Evolutionary conservation across 768 basidiomycete genomes (phyloP).

Genomic region (Xerocomus spinulosus): DNA sequence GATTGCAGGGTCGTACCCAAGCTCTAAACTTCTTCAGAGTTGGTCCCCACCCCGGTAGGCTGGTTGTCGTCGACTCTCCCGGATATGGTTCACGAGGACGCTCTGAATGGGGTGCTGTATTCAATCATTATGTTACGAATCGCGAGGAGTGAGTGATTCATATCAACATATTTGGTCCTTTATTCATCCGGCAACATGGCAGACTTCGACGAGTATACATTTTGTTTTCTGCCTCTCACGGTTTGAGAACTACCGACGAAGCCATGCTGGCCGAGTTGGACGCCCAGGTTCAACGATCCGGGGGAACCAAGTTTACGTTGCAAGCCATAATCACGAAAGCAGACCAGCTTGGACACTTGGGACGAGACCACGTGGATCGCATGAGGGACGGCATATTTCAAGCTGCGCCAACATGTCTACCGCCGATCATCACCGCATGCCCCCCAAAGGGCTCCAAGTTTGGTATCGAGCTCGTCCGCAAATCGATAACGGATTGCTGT

Average conservation of each 20-base stretch:
- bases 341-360: constrained; percentile 43
- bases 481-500: constrained; percentile 59
- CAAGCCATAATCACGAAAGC: constrained; percentile 73
- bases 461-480: constrained; percentile 54
- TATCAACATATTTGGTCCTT: neutral
- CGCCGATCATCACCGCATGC: constrained; percentile 55
- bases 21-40: constrained; percentile 69
- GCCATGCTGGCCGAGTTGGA: constrained; percentile 57
- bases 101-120: constrained; percentile 69
- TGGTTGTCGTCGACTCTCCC: constrained; percentile 74
- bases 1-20: constrained; percentile 61
- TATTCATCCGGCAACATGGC: neutral
- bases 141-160: constrained; percentile 52
- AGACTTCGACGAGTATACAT: constrained; percentile 71
- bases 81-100: constrained; percentile 75
- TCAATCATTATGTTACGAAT: constrained; percentile 57
- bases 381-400: constrained; percentile 52
- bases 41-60: constrained; percentile 48
- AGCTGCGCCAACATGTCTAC: constrained; percentile 55
- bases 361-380: constrained; percentile 34
- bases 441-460: constrained; percentile 46
- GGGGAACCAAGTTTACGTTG: constrained; percentile 48
- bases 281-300: constrained; percentile 25
- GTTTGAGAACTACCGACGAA: constrained; percentile 50
- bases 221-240: constrained; percentile 64